phyloP scores from a whole-genome alignment of 331 rosid genomes.

The Saraca asoca region DNA sequence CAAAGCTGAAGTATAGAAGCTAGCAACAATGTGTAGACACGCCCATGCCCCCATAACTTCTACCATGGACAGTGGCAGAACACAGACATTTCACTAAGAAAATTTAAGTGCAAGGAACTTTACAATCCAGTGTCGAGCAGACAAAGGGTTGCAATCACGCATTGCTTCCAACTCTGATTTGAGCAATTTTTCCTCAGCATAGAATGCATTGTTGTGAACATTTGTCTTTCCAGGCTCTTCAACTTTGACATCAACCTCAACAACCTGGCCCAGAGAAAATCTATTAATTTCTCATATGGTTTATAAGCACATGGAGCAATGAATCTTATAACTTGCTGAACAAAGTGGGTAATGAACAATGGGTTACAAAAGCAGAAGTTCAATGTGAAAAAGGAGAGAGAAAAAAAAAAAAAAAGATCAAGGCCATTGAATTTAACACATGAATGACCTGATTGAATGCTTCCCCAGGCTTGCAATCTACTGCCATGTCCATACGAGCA shows the following conservation, averaged over 20 bases:
- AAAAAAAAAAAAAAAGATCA: constrained; percentile 9
- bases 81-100: neutral
- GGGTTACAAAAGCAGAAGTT: neutral
- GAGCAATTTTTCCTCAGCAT: constrained; percentile 83
- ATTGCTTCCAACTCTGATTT: constrained; percentile 83
- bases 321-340: neutral
- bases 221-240: constrained; percentile 88
- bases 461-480: constrained; percentile 97
- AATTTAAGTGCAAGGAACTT: constrained; percentile 40
- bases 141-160: constrained; percentile 86
- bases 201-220: constrained; percentile 88
- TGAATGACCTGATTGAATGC: constrained; percentile 81
- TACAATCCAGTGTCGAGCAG: constrained; percentile 99
- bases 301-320: neutral
- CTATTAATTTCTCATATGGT: constrained; percentile 15
- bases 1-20: constrained; percentile 33
- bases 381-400: neutral
- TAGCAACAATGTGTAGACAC: constrained; percentile 26
- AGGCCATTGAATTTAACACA: constrained; percentile 13
- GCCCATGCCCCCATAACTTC: constrained; percentile 27
- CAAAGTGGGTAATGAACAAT: neutral
- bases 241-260: constrained; percentile 81
- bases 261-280: constrained; percentile 53
- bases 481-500: constrained; percentile 99
- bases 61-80: constrained; percentile 26